Evolutionary conservation across 2,329 filamentous ascomycete species (phyloP).

Genomic region (Colletotrichum tropicicola): DNA sequence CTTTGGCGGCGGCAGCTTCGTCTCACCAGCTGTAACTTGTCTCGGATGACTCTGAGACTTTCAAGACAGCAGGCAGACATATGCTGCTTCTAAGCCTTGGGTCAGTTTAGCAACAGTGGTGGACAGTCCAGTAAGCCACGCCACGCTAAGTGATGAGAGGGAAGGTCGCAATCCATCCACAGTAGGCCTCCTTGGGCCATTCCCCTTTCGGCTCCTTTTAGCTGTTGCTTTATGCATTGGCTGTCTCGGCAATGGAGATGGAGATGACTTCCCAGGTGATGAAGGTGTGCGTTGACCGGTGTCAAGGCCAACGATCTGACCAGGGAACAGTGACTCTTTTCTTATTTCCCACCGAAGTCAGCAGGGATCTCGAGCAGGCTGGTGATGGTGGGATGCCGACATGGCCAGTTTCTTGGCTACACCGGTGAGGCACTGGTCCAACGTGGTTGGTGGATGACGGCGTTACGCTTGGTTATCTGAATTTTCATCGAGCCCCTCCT

Average conservation of each 20-base stretch:
- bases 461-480: not conserved
- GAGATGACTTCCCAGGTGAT: slow-evolving; percentile 30
- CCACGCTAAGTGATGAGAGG: slow-evolving; percentile 5
- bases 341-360: not conserved
- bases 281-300: slow-evolving; percentile 28
- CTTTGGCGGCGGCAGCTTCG: slow-evolving; percentile 39
- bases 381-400: not conserved
- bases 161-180: slow-evolving; percentile 23
- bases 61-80: slow-evolving; percentile 39
- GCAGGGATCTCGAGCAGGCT: not conserved
- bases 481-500: slow-evolving; percentile 1
- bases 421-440: slow-evolving; percentile 1
- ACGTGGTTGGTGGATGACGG: slow-evolving; percentile 12
- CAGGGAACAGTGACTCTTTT: slow-evolving; percentile 4
- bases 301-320: not conserved
- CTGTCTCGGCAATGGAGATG: slow-evolving; percentile 30
- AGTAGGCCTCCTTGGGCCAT: slow-evolving; percentile 36
- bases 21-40: slow-evolving; percentile 33
- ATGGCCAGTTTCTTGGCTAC: not conserved
- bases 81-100: slow-evolving; percentile 38
- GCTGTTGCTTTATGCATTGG: slow-evolving; percentile 34
- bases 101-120: slow-evolving; percentile 35
- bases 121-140: slow-evolving; percentile 26
- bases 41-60: slow-evolving; percentile 36
- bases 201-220: slow-evolving; percentile 33